These are phyloP conservation scores for Pseudoscleropodium purum DNA, from an alignment of 225 moss, liverwort and hornwort genomes.

Conservation along the genomic window DNA sequence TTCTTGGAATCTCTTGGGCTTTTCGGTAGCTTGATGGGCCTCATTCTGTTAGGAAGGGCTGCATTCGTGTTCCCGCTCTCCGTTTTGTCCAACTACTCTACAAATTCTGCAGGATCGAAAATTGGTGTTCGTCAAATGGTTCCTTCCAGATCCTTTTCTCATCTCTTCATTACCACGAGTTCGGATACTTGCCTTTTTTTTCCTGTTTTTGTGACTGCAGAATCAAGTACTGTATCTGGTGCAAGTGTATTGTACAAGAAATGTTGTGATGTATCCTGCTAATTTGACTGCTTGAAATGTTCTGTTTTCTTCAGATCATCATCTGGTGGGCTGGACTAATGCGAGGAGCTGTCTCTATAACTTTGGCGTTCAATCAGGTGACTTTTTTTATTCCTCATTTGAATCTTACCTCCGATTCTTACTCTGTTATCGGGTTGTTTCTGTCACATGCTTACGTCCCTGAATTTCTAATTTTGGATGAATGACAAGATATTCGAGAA, in stretches of 20 bases:
- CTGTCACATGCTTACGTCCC: not conserved
- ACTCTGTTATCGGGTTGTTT: not conserved
- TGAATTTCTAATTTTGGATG: not conserved
- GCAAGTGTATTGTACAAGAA: not conserved
- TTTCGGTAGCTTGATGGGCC: conserved; percentile 32
- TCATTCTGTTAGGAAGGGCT: conserved; percentile 73
- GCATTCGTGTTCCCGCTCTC: conserved; percentile 90
- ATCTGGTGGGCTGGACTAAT: conserved; percentile 98
- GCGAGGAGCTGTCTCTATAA: conserved; percentile 95
- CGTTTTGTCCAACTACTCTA: conserved; percentile 57
- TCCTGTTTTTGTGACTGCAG: not conserved
- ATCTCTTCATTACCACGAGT: not conserved
- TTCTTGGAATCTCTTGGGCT: conserved; percentile 45
- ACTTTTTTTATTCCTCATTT: not conserved
- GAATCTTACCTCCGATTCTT: not conserved
- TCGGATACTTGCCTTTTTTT: not conserved
- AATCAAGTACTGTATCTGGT: not conserved
- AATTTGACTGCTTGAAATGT: not conserved
- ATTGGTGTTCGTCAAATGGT: conserved; percentile 69
- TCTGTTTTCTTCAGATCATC: conserved; percentile 26
- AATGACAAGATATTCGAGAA: not conserved
- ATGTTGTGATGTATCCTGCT: not conserved
- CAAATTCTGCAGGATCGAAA: conserved; percentile 24
- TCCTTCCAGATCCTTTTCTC: not conserved
- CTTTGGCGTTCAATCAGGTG: conserved; percentile 78